Evolutionary conservation across 106 monocot species (phyloP).

Genomic region (Vanilla planifolia): DNA sequence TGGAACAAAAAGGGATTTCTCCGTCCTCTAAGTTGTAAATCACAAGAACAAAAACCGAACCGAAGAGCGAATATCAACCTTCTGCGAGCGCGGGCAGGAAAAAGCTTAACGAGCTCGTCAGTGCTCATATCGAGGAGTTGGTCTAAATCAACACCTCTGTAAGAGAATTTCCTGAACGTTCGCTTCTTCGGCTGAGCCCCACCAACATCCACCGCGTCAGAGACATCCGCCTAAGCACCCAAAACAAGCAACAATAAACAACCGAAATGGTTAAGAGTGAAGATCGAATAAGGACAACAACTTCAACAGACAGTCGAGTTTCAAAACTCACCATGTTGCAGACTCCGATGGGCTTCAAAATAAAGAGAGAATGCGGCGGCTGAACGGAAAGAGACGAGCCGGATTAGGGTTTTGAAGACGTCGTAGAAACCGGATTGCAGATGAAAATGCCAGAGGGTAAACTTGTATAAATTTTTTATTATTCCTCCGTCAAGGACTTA

Average conservation of each 20-base stretch:
- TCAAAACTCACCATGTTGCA: not conserved
- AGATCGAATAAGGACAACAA: not conserved
- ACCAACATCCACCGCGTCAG: conserved; percentile 24
- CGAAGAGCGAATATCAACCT: conserved; percentile 15
- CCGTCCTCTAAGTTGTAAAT: not conserved
- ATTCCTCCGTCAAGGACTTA: too few relatives aligned
- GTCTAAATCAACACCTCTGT: conserved; percentile 54
- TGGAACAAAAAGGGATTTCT: not conserved
- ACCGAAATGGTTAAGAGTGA: not conserved
- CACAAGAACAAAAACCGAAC: not conserved
- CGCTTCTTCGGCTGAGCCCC: conserved; percentile 22
- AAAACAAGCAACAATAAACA: not conserved
- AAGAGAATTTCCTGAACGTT: conserved; percentile 53
- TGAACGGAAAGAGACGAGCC: too few relatives aligned
- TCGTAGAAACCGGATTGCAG: too few relatives aligned
- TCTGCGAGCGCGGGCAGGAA: conserved; percentile 47
- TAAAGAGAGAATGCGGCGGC: not conserved
- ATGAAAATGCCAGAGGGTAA: too few relatives aligned
- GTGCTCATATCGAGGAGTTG: conserved; percentile 55
- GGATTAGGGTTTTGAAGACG: not conserved
- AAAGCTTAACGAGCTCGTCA: conserved; percentile 59
- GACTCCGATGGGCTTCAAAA: not conserved
- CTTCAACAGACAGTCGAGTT: not conserved
- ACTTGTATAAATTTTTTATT: too few relatives aligned
- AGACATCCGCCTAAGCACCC: conserved; percentile 13